A percentile compares a stretch with the other conserved stretches of the same genome.
Evolutionary conservation across 2,329 filamentous ascomycete species (phyloP).

Genomic region (Rhynchosporium secalis): DNA sequence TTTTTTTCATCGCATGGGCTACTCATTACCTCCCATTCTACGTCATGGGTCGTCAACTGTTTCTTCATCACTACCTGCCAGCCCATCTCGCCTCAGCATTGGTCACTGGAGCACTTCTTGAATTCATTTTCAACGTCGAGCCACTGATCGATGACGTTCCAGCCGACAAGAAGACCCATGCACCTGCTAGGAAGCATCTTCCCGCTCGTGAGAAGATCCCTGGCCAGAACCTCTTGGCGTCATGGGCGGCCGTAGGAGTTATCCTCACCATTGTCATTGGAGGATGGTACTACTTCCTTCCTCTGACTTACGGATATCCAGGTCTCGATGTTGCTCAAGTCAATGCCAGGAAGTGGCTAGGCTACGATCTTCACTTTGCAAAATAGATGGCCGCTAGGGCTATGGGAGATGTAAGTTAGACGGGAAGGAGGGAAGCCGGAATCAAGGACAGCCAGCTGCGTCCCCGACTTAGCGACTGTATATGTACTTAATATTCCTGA

Average conservation of each 20-base stretch:
- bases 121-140: slow-evolving; percentile 95
- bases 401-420: slow-evolving; percentile 16
- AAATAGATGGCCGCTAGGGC: slow-evolving; percentile 57
- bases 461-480: slow-evolving; percentile 30
- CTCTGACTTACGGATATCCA: slow-evolving; percentile 92
- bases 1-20: slow-evolving; percentile 98
- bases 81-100: slow-evolving; percentile 89
- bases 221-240: slow-evolving; percentile 71
- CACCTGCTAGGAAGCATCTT: slow-evolving; percentile 57
- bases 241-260: slow-evolving; percentile 75
- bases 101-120: slow-evolving; percentile 85
- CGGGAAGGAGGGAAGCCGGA: slow-evolving; percentile 12
- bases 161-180: slow-evolving; percentile 48
- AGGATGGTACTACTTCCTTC: slow-evolving; percentile 91
- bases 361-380: slow-evolving; percentile 97
- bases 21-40: slow-evolving; percentile 98
- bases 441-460: slow-evolving; percentile 10
- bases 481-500: slow-evolving; percentile 21
- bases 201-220: slow-evolving; percentile 82
- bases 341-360: slow-evolving; percentile 86
- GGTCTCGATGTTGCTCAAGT: slow-evolving; percentile 80
- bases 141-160: slow-evolving; percentile 59
- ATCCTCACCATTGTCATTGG: slow-evolving; percentile 69
- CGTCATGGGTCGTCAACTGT: slow-evolving; percentile 96
- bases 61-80: slow-evolving; percentile 96